phyloP scores from a whole-genome alignment of 2,329 filamentous ascomycete species.

The Tolypocladium guangdongense region DNA sequence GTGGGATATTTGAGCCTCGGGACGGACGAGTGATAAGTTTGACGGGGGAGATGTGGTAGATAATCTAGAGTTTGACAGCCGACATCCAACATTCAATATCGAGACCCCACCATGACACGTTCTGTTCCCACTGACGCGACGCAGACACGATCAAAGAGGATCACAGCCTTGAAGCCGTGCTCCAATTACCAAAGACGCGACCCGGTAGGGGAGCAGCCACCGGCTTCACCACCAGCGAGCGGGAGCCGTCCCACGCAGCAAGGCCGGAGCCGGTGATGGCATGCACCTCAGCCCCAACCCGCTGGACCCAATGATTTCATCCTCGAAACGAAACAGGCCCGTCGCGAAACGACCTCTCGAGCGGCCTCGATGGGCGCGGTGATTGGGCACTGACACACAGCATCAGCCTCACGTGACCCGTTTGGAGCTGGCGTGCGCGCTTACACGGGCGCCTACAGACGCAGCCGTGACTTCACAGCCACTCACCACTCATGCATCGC shows the following conservation, averaged over 20 bases:
- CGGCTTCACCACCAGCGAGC: neutral
- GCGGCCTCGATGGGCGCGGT: neutral
- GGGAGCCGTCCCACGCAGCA: neutral
- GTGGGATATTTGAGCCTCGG: neutral
- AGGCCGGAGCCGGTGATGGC: neutral
- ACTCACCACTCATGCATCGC: neutral
- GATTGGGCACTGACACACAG: neutral
- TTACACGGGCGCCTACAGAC: neutral
- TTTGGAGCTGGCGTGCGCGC: neutral
- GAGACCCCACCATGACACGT: neutral
- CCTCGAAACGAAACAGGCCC: neutral
- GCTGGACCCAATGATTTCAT: neutral
- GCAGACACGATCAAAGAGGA: neutral
- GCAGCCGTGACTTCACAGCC: neutral
- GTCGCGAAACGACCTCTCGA: neutral
- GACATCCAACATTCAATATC: neutral
- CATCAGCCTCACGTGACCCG: neutral
- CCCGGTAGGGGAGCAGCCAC: neutral
- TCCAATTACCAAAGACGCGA: neutral
- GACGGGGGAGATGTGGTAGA: neutral
- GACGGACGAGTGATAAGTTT: neutral
- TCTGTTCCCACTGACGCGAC: neutral
- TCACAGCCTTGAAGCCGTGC: neutral
- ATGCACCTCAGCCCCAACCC: neutral
- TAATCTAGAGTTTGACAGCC: neutral